Base-by-base conservation (phyloP, 305 asterid genomes). In the Striga hermonthica region DNA sequence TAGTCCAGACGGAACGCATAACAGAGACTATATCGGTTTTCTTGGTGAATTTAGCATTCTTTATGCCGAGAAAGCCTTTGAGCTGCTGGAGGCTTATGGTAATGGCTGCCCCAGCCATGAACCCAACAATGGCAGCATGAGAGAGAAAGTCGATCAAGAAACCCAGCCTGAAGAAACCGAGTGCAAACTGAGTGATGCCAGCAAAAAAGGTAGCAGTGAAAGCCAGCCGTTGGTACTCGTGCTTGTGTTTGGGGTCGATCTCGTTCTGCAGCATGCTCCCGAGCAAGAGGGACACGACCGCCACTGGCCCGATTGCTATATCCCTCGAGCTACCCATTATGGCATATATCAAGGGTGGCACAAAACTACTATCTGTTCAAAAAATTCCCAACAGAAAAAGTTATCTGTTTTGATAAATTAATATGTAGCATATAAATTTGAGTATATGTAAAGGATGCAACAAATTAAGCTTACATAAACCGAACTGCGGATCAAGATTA, bases 291-390 rank as follows among this genome's bases (percentile, higher is more conserved):
- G 92, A 85, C 35, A 83, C 87, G 55, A 85, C 92, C 0, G 92
- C 89, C 57, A 85, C 92, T 0, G 92, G 89, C 31, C 92, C 92
- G 4, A 85, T 81, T 6, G 92, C 89, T 15, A 85, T 81, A 54
- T 85, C 89, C 64, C 92, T 76, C 3, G 89, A 85, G 72, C 89
- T 85, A 10, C 92, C 89, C 89, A 85, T 79, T 14, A 71, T 8
- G 2, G 89, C 92, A 52, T 82, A 85, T 4, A 85, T 65, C 79
- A 85, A 49, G 0, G 92, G 92, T 1, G 92, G 92, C 48, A 85
- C 89, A 49, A 85, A 83, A 60, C 92, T 85, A 65, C 77, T 77
- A 40, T 83, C 89, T 85, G 79, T 66, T 22, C 31, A 2, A 74
- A 15, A 38, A 13, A 54, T 54, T 31, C 37, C 14, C 3, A 45